Base-by-base conservation (phyloP, 2,329 filamentous ascomycete genomes). In the Scytalidium sp. region DNA sequence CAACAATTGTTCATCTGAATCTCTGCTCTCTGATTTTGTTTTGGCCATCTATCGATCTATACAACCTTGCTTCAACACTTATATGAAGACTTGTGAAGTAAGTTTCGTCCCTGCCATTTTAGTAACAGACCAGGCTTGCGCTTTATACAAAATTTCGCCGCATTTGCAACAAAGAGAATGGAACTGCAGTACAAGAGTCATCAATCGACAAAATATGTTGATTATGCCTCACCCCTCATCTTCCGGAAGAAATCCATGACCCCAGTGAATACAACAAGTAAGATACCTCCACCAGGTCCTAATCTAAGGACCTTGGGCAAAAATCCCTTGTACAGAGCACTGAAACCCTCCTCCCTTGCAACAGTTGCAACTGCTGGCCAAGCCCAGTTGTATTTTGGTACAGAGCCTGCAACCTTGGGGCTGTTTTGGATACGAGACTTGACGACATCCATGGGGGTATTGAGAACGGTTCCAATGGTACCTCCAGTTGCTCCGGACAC, bases 341-440 rank as follows among this genome's bases (percentile, higher is more conserved):
- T 73, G 67, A 96, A 93, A 4, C 94, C 94, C 72, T 99, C 94
- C 74, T 99, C 94, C 73, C 83, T 90, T 72, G 90, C 85, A 53
- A 99, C 90, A 7, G 89, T 94, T 50, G 81, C 85, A 45, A 97
- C 77, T 19, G 90, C 85, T 43, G 90, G 89, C 82, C 86, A 96
- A 25, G 94, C 94, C 94, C 94, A 99, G 81, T 97, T 97, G 78
- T 99, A 99, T 80, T 99, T 99, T 66, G 89, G 89, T 19, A 84
- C 73, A 47, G 81, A 77, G 4, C 94, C 94, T n/a, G 87, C 69
- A 36, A 96, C 75, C 77, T 88, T 93, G 58, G 88, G 79, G 49
- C 83, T 90, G 75, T 99, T 99, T 73, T 99, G 94, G 60, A 99
- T 99, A 56, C 94, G 87, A 58, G 89, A 95, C 82, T 99, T 99